Base-by-base conservation (phyloP, 805 yeast genomes). In the Saccharomycopsis fodiens region DNA sequence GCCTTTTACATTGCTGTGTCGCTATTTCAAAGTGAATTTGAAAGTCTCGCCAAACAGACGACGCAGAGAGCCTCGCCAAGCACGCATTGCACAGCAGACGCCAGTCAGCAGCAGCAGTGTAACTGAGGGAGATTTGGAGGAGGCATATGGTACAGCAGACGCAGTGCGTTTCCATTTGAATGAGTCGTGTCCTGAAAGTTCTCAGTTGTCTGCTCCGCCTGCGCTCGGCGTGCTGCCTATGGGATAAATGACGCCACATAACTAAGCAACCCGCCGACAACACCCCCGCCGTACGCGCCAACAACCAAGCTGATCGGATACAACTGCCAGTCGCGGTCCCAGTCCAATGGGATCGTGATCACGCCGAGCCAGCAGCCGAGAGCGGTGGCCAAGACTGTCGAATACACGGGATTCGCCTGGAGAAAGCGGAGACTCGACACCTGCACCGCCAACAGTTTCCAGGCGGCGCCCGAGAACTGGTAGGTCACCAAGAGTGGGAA, bases 271-370 rank as follows among this genome's bases (percentile, higher is more conserved):
- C 53, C 51, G 2, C 95, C 96, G 2, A 74, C 54, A 23, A 78
- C 68, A 2, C 80, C 74, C n/a, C 96, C 97, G 0, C 69, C 27
- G 56, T 85, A 86, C 0, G 79, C 79, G 1, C 97, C 97, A 6
- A 75, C 70, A 12, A 91, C 67, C 36, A 91, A 70, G 0, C 97
- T 91, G 44, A 87, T 76, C 4, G 98, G 98, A 94, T 96, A 91
- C 44, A 70, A 73, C 63, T 91, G 98, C 98, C 98, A 91, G 21
- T 83, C 85, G 56, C 97, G 73, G 60, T 91, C 98, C 98, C 98
- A 91, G 62, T 91, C 98, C 48, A 93, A 69, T 0, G 97, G 97
- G 48, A 93, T 88, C 1, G 95, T 97, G 31, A 85, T 62, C 2
- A 91, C 96, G 13, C 97, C 97, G 1, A 87, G 54, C 97, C 97